Conservation (phyloP, 495 filamentous ascomycete species). For the Hypoxylon lienhwacheense region DNA sequence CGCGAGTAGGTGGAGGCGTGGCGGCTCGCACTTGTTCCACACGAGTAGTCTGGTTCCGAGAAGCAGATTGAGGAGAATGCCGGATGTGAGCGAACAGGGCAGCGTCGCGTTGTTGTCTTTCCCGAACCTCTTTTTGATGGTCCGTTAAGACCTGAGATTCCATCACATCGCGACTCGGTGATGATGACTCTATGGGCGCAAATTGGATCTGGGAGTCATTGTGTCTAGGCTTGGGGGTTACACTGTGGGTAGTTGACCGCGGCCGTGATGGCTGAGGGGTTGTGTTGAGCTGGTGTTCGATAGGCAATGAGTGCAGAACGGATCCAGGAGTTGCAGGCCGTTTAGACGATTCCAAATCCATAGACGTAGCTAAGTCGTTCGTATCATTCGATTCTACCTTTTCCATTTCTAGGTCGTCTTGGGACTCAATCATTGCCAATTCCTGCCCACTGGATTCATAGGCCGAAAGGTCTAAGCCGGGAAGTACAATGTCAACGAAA, state of each 20-base stretch:
- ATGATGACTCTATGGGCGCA: slow-evolving; percentile 63
- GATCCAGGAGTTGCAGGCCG: slow-evolving; percentile 34
- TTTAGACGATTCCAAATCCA: slow-evolving; percentile 23
- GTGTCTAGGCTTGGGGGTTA: slow-evolving; percentile 58
- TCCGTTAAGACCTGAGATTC: slow-evolving; percentile 74
- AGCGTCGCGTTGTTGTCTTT: slow-evolving; percentile 66
- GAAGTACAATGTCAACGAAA: slow-evolving; percentile 46
- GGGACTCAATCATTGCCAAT: slow-evolving; percentile 55
- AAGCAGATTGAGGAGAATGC: slow-evolving; percentile 11
- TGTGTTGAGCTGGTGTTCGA: slow-evolving; percentile 31
- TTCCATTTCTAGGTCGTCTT: slow-evolving; percentile 46
- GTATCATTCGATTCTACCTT: slow-evolving; percentile 25
- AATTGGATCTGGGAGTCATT: slow-evolving; percentile 81
- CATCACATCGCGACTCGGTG: slow-evolving; percentile 40
- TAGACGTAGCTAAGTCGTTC: slow-evolving; percentile 29
- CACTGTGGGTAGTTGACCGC: slow-evolving; percentile 29
- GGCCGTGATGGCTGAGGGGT: slow-evolving; percentile 36
- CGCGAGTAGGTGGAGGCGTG: slow-evolving; percentile 43
- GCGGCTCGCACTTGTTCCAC: slow-evolving; percentile 29
- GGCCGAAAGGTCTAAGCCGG: slow-evolving; percentile 43
- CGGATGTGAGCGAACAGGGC: slow-evolving; percentile 69
- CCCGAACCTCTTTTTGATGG: slow-evolving; percentile 69
- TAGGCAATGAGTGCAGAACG: slow-evolving; percentile 27
- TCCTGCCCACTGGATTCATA: slow-evolving; percentile 34
- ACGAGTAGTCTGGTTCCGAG: neutral